A percentile compares a stretch with the other conserved stretches of the same genome.
phyloP scores from a whole-genome alignment of 2,329 filamentous ascomycete species.

The Fulvia fulva region DNA sequence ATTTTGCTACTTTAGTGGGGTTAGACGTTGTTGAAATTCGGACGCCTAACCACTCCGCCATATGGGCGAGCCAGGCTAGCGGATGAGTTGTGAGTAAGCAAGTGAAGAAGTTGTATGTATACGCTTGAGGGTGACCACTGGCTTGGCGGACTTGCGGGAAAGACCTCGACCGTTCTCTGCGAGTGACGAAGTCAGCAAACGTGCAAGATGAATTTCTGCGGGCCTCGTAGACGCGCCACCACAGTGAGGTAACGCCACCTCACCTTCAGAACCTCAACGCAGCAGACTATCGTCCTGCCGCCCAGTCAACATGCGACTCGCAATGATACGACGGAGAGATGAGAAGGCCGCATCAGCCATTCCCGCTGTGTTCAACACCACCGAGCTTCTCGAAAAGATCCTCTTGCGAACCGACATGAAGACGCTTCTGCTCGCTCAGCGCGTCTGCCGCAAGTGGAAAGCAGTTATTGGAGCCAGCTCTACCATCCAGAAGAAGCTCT shows the following conservation, averaged over 20 bases:
- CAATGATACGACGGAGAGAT: neutral
- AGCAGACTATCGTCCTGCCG: neutral
- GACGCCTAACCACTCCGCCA: neutral
- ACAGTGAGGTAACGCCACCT: too few species aligned
- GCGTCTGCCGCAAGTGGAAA: neutral
- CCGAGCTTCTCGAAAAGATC: neutral
- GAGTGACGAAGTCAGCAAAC: too few species aligned
- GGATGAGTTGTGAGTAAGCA: neutral
- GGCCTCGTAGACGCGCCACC: too few species aligned
- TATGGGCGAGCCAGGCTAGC: neutral
- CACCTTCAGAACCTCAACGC: too few species aligned
- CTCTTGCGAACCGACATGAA: neutral
- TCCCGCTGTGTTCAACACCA: neutral
- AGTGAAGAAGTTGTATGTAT: neutral
- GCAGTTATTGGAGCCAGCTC: neutral
- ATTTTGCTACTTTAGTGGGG: neutral
- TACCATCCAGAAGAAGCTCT: neutral
- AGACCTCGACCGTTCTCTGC: neutral
- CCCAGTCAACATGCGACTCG: neutral
- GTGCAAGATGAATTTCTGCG: too few species aligned
- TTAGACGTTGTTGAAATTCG: neutral
- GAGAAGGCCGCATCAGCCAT: neutral
- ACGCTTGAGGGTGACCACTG: neutral
- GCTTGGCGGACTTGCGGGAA: neutral
- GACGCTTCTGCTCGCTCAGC: constrained; percentile 2